Percentiles rank a stretch among this genome's conserved stretches.
phyloP scores from a whole-genome alignment of 345 rosid genomes.

The Pistacia atlantica region DNA sequence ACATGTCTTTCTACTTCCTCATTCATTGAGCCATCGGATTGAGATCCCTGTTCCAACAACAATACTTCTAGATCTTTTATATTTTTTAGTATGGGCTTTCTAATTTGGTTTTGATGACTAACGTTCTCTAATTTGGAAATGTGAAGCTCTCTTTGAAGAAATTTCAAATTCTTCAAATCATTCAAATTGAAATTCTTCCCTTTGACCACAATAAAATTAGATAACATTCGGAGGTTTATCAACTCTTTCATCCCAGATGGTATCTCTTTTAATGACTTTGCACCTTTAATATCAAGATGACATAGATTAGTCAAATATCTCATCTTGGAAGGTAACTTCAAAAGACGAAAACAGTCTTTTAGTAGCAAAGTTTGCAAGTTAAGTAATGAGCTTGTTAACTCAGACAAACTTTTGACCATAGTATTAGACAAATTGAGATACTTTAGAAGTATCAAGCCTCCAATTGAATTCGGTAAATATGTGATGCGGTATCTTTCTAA shows the following conservation, averaged over 20 bases:
- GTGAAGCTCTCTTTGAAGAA: no score
- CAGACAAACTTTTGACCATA: neutral
- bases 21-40: no score
- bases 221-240: conserved; percentile 12
- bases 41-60: no score
- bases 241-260: conserved; percentile 18
- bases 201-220: no score
- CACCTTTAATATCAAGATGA: conserved; percentile 27
- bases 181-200: no score
- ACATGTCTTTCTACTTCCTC: no score
- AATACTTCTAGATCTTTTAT: no score
- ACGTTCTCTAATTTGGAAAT: no score
- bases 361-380: conserved; percentile 23
- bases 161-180: no score
- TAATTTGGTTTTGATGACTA: no score
- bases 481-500: no score
- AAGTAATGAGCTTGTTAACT: neutral
- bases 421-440: neutral
- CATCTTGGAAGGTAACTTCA: conserved; percentile 21
- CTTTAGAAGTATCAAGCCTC: neutral
- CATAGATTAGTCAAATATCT: conserved; percentile 22
- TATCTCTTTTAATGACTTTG: conserved; percentile 22
- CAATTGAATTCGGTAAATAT: neutral
- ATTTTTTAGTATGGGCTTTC: no score
- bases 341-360: conserved; percentile 11